Percentiles rank a stretch among this genome's conserved stretches.
Conservation (phyloP, 768 basidiomycete genomes). For the Rhizopogon vesiculosus region DNA sequence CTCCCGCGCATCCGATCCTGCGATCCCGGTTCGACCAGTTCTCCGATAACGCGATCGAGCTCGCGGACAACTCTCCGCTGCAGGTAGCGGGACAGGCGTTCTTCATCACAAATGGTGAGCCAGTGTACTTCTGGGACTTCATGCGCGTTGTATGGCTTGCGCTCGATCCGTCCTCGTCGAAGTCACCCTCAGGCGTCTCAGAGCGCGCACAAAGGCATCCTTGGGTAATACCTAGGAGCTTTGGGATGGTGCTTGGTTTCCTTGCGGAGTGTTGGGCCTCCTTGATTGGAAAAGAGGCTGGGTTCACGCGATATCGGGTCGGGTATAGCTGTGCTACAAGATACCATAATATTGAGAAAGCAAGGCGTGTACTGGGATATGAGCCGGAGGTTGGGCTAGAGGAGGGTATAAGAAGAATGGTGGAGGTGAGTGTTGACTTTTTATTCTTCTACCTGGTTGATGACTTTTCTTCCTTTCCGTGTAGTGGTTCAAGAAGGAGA, state of each 20-base stretch:
- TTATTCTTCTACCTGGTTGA: neutral
- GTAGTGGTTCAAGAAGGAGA: constrained; percentile 29
- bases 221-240: constrained; percentile 49
- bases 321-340: constrained; percentile 72
- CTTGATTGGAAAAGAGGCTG: constrained; percentile 72
- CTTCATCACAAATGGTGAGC: constrained; percentile 97
- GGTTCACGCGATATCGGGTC: constrained; percentile 84
- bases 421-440: constrained; percentile 51
- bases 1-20: constrained; percentile 47
- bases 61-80: constrained; percentile 50
- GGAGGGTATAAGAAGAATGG: constrained; percentile 78
- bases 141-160: constrained; percentile 73
- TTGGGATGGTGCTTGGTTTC: constrained; percentile 71
- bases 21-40: constrained; percentile 84
- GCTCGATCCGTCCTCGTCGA: constrained; percentile 44
- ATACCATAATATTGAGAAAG: constrained; percentile 94
- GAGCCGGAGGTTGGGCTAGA: constrained; percentile 86
- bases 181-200: constrained; percentile 39
- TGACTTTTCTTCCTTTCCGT: neutral
- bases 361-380: constrained; percentile 86
- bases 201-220: constrained; percentile 28
- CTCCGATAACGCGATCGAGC: constrained; percentile 50
- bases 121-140: constrained; percentile 95
- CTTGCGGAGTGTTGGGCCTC: constrained; percentile 71
- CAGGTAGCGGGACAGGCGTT: constrained; percentile 91